Percentiles rank a stretch among this genome's conserved stretches.
Conservation (phyloP, 1,139 yeast genomes). For the Geotrichum aggregatum region DNA sequence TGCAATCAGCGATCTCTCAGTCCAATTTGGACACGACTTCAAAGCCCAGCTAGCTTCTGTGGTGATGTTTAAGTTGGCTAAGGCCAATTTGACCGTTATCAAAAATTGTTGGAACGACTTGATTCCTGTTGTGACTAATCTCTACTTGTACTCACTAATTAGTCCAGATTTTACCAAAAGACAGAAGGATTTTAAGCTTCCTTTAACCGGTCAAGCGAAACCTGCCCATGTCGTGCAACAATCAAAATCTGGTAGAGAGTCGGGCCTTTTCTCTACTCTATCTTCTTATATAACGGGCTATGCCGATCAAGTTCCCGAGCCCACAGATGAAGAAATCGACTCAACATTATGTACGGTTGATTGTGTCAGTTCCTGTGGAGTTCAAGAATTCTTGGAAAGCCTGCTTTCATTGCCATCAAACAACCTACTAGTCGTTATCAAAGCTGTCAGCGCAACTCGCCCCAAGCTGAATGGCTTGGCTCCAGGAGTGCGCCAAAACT, state of each 20-base stretch:
- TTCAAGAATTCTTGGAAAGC: slow-evolving; percentile 48
- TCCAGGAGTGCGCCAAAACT: slow-evolving; percentile 25
- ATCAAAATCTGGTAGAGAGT: slow-evolving; percentile 58
- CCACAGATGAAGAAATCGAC: slow-evolving; percentile 87
- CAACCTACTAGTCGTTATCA: slow-evolving; percentile 21
- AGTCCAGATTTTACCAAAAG: slow-evolving; percentile 65
- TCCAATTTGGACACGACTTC: slow-evolving; percentile 82
- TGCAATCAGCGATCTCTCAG: slow-evolving; percentile 76
- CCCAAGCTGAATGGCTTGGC: slow-evolving; percentile 31
- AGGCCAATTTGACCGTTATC: slow-evolving; percentile 50
- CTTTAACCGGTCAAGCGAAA: slow-evolving; percentile 53
- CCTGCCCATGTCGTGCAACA: slow-evolving; percentile 65
- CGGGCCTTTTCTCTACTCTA: slow-evolving; percentile 78
- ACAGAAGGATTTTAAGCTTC: slow-evolving; percentile 39
- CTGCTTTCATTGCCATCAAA: slow-evolving; percentile 10
- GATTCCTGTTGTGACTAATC: slow-evolving; percentile 54
- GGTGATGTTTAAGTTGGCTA: slow-evolving; percentile 72
- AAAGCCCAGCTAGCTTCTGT: slow-evolving; percentile 88
- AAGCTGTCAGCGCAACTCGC: slow-evolving; percentile 28
- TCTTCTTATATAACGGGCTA: slow-evolving; percentile 88
- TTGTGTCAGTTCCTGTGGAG: slow-evolving; percentile 65
- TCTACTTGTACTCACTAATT: slow-evolving; percentile 70
- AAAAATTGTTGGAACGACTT: slow-evolving; percentile 54
- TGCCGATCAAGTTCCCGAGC: slow-evolving; percentile 83
- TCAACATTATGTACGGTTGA: slow-evolving; percentile 77